phyloP scores from a whole-genome alignment of 139 green algal genomes.

The Micractinium conductrix region DNA sequence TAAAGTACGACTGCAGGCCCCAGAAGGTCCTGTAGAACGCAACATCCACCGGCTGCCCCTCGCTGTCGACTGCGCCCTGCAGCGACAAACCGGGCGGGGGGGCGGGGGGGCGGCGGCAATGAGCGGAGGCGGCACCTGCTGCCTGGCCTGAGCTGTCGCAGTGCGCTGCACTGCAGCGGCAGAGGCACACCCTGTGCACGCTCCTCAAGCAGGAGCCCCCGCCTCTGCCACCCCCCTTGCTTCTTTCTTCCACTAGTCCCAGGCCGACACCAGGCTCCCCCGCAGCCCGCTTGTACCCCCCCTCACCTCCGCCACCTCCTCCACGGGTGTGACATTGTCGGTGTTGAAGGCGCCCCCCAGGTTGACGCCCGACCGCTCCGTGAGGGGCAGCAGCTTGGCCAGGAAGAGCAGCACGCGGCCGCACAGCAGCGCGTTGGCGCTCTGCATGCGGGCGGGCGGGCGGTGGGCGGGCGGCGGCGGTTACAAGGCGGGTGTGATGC shows the following conservation, averaged over 20 bases:
- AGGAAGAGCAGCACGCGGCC: conserved; percentile 69
- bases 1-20: conserved; percentile 55
- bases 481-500: too few species aligned
- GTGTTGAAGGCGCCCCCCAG: conserved; percentile 58
- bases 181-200: too few species aligned
- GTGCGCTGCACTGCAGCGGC: too few species aligned
- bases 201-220: too few species aligned
- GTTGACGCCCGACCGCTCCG: conserved; percentile 68
- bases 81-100: background rate
- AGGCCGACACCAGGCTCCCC: background rate
- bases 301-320: conserved; percentile 57
- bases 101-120: background rate
- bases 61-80: conserved; percentile 51
- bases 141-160: too few species aligned
- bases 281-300: background rate
- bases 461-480: too few species aligned
- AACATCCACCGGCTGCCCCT: conserved; percentile 61
- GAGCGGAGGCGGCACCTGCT: too few species aligned
- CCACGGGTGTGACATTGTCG: conserved; percentile 58
- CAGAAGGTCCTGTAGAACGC: conserved; percentile 81
- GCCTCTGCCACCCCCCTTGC: too few species aligned
- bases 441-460: background rate
- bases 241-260: too few species aligned
- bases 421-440: conserved; percentile 58
- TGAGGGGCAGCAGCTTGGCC: conserved; percentile 61